Base-by-base conservation (phyloP, 1,284 basidiomycete genomes). In the Taiwanofungus camphoratus region DNA sequence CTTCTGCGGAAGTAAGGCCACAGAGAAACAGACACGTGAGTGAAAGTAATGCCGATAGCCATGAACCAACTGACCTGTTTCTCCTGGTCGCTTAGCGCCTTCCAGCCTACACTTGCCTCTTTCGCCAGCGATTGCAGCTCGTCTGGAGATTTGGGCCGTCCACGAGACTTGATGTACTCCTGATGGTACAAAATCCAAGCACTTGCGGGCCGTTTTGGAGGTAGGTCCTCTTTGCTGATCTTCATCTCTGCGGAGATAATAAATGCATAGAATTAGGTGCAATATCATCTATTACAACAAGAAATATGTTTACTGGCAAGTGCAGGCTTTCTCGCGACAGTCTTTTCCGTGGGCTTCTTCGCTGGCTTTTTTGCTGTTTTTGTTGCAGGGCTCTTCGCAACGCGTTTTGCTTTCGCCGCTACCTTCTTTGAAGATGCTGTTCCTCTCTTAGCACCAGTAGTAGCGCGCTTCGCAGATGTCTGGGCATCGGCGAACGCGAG, bases 31-130 rank as follows among this genome's bases (percentile, higher is more conserved):
- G 26, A 13, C 35, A 20, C 29, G 23, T 20, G 22, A 27, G 26
- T n/a, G 12, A 36, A 15, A 13, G 18, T 21, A 36, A 4, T 3
- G 11, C 15, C 15, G 30, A 21, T 11, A 42, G 24, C 24, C 22
- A 19, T 6, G 15, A 20, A 5, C 5, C 6, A 3, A 41, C 44
- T 15, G 20, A 58, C 56, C 46, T 55, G 41, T 47, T 54, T 59
- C 41, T 51, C 53, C n/a, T 42, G 45, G 1, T 56, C 57, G 18
- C 44, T 41, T 18, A 60, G 31, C 3, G 30, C 12, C 12, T 39
- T 33, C 55, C 57, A 55, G 6, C 15, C 36, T 13, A 15, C 23
- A 7, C 11, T 30, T 4, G 39, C 39, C 35, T 27, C 18, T 4
- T 7, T 33, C 8, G 31, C 16, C 7, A 16, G 6, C 6, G 16